Evolutionary conservation across 441 rosid species (phyloP).

Genomic region (Rhodomyrtus psidioides): DNA sequence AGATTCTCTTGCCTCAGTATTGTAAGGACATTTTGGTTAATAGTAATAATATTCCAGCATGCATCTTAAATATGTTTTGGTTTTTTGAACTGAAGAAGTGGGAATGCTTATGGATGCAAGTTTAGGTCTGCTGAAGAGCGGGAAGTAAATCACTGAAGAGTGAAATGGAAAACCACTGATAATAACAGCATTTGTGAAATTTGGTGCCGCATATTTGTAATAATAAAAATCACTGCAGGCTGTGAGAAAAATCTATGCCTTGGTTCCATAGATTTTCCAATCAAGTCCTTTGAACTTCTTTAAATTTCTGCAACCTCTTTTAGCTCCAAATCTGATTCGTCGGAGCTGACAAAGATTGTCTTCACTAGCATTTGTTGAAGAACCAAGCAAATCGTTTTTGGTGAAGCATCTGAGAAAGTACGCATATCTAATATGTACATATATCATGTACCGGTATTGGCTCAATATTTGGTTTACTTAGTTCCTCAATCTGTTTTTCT

Average conservation of each 20-base stretch:
- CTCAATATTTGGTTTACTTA: background rate
- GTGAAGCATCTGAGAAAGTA: background rate
- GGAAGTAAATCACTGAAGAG: background rate
- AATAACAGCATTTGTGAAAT: background rate
- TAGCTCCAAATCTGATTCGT: background rate
- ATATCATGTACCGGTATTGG: background rate
- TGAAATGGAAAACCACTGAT: background rate
- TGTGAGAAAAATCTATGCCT: background rate
- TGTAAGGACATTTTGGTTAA: background rate
- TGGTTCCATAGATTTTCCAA: background rate
- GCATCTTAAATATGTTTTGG: background rate
- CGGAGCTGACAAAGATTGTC: background rate
- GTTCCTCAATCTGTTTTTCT: background rate
- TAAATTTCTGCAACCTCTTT: background rate
- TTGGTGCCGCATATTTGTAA: background rate
- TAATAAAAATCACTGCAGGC: background rate
- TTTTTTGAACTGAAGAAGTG: background rate
- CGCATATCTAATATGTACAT: background rate
- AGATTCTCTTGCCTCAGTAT: background rate
- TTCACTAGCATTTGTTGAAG: background rate
- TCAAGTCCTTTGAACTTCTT: background rate
- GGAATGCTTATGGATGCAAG: background rate
- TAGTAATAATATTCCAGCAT: background rate
- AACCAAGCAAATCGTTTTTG: background rate
- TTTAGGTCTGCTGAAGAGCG: background rate